These are phyloP conservation scores for Verticillium longisporum DNA, from an alignment of 2,329 filamentous ascomycete species.

Conservation along the genomic window DNA sequence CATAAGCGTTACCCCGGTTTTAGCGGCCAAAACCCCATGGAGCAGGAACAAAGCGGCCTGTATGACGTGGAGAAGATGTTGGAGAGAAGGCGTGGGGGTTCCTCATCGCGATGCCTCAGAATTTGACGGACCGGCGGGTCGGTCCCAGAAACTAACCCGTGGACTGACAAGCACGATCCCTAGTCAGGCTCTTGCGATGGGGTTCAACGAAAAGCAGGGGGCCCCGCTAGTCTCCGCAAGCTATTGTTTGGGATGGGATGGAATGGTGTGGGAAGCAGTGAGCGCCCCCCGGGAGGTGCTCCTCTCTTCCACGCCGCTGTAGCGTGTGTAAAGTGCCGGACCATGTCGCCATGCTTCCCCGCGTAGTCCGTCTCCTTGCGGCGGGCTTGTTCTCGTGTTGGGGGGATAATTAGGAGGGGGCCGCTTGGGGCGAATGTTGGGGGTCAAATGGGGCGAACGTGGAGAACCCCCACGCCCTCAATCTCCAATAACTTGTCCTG, in stretches of 20 bases:
- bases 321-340: not conserved
- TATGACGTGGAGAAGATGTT: not conserved
- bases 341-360: not conserved
- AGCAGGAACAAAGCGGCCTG: not conserved
- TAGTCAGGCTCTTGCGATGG: not conserved
- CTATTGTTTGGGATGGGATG: not conserved
- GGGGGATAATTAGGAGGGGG: not conserved
- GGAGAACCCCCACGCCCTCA: not conserved
- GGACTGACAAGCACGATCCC: not conserved
- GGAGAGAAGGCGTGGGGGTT: not conserved
- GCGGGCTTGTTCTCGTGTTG: not conserved
- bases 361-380: not conserved
- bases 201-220: not conserved
- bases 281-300: not conserved
- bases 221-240: not conserved
- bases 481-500: not conserved
- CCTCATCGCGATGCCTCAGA: not conserved
- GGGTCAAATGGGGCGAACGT: not conserved
- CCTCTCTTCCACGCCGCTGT: not conserved
- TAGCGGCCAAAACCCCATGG: not conserved
- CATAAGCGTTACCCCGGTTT: not conserved
- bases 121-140: not conserved
- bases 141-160: not conserved
- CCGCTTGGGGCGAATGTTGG: not conserved
- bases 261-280: not conserved